phyloP scores from a whole-genome alignment of 805 yeast species.

The Lipomyces sp. region DNA sequence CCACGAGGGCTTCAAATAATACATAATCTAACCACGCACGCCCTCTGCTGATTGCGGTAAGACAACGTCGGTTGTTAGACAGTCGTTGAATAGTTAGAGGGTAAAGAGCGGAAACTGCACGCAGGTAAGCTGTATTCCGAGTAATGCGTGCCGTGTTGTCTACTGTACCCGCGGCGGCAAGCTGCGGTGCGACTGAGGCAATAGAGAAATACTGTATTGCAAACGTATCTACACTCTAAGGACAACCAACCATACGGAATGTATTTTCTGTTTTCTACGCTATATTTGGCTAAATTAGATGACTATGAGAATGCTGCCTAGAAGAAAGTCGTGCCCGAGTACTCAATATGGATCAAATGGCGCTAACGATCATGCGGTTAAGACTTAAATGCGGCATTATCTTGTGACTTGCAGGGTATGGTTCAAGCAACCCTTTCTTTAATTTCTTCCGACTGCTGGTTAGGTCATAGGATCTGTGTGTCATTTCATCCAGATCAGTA shows the following conservation, averaged over 20 bases:
- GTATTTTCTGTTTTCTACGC: neutral
- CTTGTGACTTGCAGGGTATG: too few species aligned
- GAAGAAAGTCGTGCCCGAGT: too few species aligned
- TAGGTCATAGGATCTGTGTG: neutral
- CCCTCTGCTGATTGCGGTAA: neutral
- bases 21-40: slow-evolving; percentile 51
- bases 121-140: neutral
- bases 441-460: neutral
- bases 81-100: too few species aligned
- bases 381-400: too few species aligned
- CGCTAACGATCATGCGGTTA: too few species aligned
- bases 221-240: neutral
- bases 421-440: too few species aligned
- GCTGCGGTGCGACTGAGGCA: neutral
- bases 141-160: too few species aligned
- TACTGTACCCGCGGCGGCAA: too few species aligned
- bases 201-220: neutral
- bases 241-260: too few species aligned
- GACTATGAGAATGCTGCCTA: too few species aligned
- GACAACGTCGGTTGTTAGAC: neutral
- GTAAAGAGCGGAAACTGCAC: too few species aligned
- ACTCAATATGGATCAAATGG: too few species aligned
- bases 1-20: slow-evolving; percentile 73
- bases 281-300: neutral
- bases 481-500: neutral